Evolutionary conservation across 805 yeast genomes (phyloP), one percentile per base, ranked within the genome.

Genomic region (Candida fluviatilis): DNA sequence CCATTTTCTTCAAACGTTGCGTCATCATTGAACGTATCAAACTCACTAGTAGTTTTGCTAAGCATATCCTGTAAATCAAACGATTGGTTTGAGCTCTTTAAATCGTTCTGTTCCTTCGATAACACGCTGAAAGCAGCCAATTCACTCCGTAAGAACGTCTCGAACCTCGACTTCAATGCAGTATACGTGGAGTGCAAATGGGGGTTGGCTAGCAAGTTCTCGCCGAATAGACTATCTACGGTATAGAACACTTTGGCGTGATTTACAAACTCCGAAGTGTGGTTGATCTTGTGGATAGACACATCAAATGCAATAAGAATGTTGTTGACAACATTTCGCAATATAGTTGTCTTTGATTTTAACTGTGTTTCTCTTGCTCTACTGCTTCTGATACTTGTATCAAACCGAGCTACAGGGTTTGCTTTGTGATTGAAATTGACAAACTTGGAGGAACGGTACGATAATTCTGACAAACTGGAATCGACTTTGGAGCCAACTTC

Each of bases 181-280:
- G 13, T 4, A 33, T 58, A 57, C 25, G 46, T 48, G 7, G 31
- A 19, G 16, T 38, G 36, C 12, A 52, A 38, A 24, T 42, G 42
- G 2, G 41, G 34, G 18, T 48, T 47, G 2, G 39, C 16, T 5
- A 37, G 21, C 17, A 59, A 44, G 0, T 47, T 35, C n/a, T 51
- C 51, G 5, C 25, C 35, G 39, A 63, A 64, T 4, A 45, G 41
- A 2, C 35, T 26, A 12, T 58, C 60, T 4, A 66, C 49, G 2
- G 66, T 55, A 39, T 56, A 57, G 45, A 52, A 65, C 15, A 66
- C 48, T 35, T 64, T 62, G 14, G 71, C 63, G 42, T 55, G 57
- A 35, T 55, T 54, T 2, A 64, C 49, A 29, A 54, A 55, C 17
- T 41, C 38, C 2, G 65, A 53, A 2, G 69, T 55, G 38, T 51